Percentiles rank a stretch among this genome's conserved stretches.
These are phyloP conservation scores for Phytophthora pisi DNA, from an alignment of 352 stramenopile species.

Conservation along the genomic window DNA sequence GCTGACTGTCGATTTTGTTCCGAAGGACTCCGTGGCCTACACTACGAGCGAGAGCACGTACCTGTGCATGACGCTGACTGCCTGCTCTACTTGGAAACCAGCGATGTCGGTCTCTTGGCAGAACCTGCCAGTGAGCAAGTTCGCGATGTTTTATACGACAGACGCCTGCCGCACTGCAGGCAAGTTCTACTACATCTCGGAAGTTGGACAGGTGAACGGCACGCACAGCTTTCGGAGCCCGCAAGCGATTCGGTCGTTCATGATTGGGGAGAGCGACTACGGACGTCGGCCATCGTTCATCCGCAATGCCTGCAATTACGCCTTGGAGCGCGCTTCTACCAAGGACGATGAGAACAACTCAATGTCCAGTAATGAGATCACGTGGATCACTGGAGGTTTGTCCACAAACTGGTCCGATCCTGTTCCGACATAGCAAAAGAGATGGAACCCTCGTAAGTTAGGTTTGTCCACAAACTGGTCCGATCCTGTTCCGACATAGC, in stretches of 20 bases:
- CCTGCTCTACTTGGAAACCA: conserved; percentile 3
- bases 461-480: conserved; percentile 14
- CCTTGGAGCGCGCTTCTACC: background rate
- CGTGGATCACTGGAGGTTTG: background rate
- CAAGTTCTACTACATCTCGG: conserved; percentile 15
- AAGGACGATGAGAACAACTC: background rate
- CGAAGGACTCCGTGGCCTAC: background rate
- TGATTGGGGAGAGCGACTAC: conserved; percentile 12
- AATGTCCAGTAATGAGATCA: background rate
- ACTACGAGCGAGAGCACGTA: background rate
- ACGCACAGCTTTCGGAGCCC: conserved; percentile 6
- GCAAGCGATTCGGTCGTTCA: conserved; percentile 14
- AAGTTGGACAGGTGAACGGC: conserved; percentile 1
- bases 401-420: conserved; percentile 11
- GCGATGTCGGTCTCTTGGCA: conserved; percentile 3
- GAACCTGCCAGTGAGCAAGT: background rate
- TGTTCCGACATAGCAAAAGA: background rate
- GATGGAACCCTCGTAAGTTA: too few relatives aligned
- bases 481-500: background rate
- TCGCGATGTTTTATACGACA: conserved; percentile 15
- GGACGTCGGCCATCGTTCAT: conserved; percentile 2
- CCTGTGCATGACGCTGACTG: background rate
- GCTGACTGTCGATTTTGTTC: background rate
- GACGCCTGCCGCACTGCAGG: conserved; percentile 1
- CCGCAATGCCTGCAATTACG: background rate